Evolutionary conservation across 1,284 basidiomycete genomes (phyloP).

Genomic region (Takashimella tepidaria): DNA sequence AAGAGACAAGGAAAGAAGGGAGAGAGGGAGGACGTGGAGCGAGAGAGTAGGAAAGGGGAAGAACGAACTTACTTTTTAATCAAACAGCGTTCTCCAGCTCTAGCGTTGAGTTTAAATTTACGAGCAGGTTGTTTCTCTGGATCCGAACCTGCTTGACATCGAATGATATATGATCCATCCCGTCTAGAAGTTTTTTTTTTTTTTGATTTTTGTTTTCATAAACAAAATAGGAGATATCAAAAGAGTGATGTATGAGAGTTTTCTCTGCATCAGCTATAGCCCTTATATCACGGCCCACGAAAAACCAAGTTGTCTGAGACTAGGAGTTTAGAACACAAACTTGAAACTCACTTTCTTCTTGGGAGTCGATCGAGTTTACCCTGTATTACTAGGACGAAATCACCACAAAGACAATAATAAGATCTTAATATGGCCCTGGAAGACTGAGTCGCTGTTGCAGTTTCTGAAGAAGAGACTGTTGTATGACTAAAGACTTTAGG

Average conservation of each 20-base stretch:
- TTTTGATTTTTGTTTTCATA: too few relatives aligned
- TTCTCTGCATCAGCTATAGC: slow-evolving; percentile 1
- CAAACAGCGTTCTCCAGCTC: slow-evolving; percentile 36
- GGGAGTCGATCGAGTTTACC: slow-evolving; percentile 45
- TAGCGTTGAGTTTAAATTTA: slow-evolving; percentile 48
- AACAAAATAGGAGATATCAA: too few relatives aligned
- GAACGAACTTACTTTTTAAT: slow-evolving; percentile 38
- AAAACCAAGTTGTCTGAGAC: too few relatives aligned
- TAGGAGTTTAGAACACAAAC: too few relatives aligned
- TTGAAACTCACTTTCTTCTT: slow-evolving; percentile 31
- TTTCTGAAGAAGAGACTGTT: slow-evolving; percentile 44
- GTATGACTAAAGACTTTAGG: slow-evolving; percentile 47
- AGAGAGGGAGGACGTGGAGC: too few relatives aligned
- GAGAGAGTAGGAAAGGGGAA: too few relatives aligned
- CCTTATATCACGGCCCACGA: too few relatives aligned
- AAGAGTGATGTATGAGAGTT: slow-evolving; percentile 23
- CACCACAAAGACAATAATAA: slow-evolving; percentile 49
- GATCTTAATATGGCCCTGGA: slow-evolving; percentile 44
- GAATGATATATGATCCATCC: slow-evolving; percentile 43
- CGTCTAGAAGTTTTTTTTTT: too few relatives aligned
- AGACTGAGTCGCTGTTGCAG: slow-evolving; percentile 32
- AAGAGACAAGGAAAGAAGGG: too few relatives aligned
- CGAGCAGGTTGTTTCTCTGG: slow-evolving; percentile 26
- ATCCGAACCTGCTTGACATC: slow-evolving; percentile 25
- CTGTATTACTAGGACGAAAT: slow-evolving; percentile 47